Evolutionary conservation across 805 yeast species (phyloP).

Genomic region (Candida vaughaniae): DNA sequence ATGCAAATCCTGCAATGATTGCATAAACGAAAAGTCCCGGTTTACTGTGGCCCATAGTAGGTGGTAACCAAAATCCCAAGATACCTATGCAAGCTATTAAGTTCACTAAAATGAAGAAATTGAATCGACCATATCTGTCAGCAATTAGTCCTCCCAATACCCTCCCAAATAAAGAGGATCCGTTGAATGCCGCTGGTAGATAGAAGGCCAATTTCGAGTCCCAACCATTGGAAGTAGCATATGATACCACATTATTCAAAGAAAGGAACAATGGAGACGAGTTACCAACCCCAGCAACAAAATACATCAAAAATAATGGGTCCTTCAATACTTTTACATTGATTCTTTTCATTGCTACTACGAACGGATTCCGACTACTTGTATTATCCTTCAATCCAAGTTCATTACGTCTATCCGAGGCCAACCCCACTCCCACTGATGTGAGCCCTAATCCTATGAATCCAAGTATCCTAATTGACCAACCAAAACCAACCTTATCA

Average conservation of each 20-base stretch:
- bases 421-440: constrained; percentile 11
- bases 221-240: constrained; percentile 22
- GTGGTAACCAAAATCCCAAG: constrained; percentile 21
- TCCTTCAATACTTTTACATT: constrained; percentile 19
- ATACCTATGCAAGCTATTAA: constrained; percentile 17
- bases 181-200: constrained; percentile 21
- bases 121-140: constrained; percentile 24
- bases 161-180: constrained; percentile 22
- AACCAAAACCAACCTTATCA: constrained; percentile 24
- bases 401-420: constrained; percentile 16
- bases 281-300: constrained; percentile 21
- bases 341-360: constrained; percentile 16
- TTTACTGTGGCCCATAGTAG: constrained; percentile 21
- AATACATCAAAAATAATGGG: constrained; percentile 16
- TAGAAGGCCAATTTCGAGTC: constrained; percentile 14
- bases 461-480: constrained; percentile 24
- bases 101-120: constrained; percentile 17
- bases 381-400: constrained; percentile 1
- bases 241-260: constrained; percentile 20
- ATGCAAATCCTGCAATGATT: constrained; percentile 21
- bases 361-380: constrained; percentile 3
- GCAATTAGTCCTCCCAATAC: constrained; percentile 20
- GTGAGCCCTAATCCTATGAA: constrained; percentile 18
- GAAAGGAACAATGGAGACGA: constrained; percentile 24
- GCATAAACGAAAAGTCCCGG: constrained; percentile 21